Conservation (phyloP, 805 yeast genomes). For the Starmera pachycereana region DNA sequence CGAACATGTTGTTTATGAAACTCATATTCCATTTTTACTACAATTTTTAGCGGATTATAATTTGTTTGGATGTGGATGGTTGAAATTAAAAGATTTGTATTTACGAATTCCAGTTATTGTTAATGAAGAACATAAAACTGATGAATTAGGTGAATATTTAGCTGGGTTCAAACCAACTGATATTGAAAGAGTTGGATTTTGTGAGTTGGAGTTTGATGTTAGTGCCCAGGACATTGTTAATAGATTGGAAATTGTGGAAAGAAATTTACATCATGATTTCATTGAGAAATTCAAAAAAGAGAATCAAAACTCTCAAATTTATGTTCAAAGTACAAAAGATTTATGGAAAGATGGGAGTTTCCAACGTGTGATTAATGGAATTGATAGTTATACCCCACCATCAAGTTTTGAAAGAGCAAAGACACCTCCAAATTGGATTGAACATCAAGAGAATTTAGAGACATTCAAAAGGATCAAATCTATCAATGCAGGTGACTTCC, state of each 20-base stretch:
- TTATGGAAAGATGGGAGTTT: constrained; percentile 48
- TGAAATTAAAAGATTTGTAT: constrained; percentile 33
- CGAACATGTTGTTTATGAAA: constrained; percentile 50
- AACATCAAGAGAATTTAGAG: constrained; percentile 25
- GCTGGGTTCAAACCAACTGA: constrained; percentile 15
- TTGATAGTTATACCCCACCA: constrained; percentile 20
- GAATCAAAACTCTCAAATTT: constrained; percentile 11
- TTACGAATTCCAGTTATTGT: constrained; percentile 49
- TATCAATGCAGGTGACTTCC: constrained; percentile 8
- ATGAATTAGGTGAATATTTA: constrained; percentile 24
- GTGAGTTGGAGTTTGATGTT: constrained; percentile 65
- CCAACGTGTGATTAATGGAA: constrained; percentile 35
- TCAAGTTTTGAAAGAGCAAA: constrained; percentile 18
- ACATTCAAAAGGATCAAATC: constrained; percentile 22
- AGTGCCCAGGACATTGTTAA: constrained; percentile 52
- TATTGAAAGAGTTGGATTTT: constrained; percentile 44
- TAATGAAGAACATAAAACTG: constrained; percentile 20
- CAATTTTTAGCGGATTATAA: constrained; percentile 83
- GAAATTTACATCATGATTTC: constrained; percentile 43
- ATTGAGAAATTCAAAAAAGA: constrained; percentile 21
- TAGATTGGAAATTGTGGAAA: constrained; percentile 30
- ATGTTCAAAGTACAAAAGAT: constrained; percentile 38
- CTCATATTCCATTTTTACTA: constrained; percentile 66
- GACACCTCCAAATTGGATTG: constrained; percentile 28
- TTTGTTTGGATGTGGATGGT: constrained; percentile 77